A percentile compares a stretch with the other conserved stretches of the same genome.
Evolutionary conservation across 208 protist species (phyloP).

Genomic region (Leishmania braziliensis): DNA sequence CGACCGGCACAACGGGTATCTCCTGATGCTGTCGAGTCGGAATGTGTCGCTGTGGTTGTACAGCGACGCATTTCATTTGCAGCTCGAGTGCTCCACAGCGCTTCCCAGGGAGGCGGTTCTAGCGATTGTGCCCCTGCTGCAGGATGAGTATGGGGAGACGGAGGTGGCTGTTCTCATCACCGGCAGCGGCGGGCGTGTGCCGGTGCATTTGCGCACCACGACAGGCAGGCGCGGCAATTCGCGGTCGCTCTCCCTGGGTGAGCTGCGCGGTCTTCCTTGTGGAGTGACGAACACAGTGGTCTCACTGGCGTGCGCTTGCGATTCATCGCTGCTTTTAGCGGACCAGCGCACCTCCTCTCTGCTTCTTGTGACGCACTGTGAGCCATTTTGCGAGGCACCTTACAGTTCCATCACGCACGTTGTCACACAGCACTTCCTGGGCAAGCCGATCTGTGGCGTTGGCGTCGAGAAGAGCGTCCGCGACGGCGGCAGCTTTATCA

Average conservation of each 20-base stretch:
- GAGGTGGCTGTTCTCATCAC: conserved; percentile 44
- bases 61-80: conserved; percentile 19
- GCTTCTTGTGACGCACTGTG: conserved; percentile 40
- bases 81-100: conserved; percentile 15
- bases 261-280: conserved; percentile 5
- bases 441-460: conserved; percentile 38
- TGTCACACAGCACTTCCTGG: conserved; percentile 49
- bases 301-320: conserved; percentile 24
- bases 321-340: conserved; percentile 38
- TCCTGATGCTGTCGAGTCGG: conserved; percentile 39
- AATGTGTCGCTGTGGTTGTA: conserved; percentile 39
- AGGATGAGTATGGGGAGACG: conserved; percentile 12
- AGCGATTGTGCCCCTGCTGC: conserved; percentile 26
- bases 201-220: conserved; percentile 22
- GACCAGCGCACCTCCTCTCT: conserved; percentile 46
- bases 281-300: conserved; percentile 23
- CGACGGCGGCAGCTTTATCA: conserved; percentile 30
- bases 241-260: conserved; percentile 12
- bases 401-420: conserved; percentile 31
- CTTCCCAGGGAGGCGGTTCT: conserved; percentile 11
- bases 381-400: conserved; percentile 37
- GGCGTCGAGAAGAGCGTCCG: conserved; percentile 28
- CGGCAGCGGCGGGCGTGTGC: conserved; percentile 40
- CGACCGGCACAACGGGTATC: conserved; percentile 30
- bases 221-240: neutral